phyloP scores from a whole-genome alignment of 2,329 filamentous ascomycete genomes.

The Hortaea werneckii region DNA sequence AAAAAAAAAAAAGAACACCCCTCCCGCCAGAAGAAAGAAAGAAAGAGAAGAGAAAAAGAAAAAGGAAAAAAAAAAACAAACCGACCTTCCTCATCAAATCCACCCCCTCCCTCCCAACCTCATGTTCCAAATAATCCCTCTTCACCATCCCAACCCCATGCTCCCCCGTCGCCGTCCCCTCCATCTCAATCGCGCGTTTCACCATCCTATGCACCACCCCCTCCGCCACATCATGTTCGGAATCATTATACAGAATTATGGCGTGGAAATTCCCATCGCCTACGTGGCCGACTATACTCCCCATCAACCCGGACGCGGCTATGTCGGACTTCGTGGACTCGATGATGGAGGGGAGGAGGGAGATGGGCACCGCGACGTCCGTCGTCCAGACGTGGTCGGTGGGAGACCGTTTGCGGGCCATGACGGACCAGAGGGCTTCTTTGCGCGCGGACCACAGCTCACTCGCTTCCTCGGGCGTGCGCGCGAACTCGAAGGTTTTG shows the following conservation, averaged over 20 bases:
- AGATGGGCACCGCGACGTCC: slow-evolving; percentile 70
- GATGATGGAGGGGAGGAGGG: slow-evolving; percentile 60
- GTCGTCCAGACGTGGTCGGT: slow-evolving; percentile 66
- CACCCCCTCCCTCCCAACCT: slow-evolving; percentile 63
- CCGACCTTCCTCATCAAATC: slow-evolving; percentile 71
- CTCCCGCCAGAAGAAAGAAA: too few species aligned
- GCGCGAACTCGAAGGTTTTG: slow-evolving; percentile 61
- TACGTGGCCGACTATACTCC: slow-evolving; percentile 61
- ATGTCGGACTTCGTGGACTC: slow-evolving; percentile 65
- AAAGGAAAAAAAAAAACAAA: slow-evolving; percentile 1
- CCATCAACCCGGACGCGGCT: slow-evolving; percentile 50
- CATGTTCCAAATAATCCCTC: slow-evolving; percentile 70
- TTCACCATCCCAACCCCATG: slow-evolving; percentile 79
- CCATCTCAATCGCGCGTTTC: slow-evolving; percentile 66
- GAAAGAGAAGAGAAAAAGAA: too few species aligned
- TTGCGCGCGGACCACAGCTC: slow-evolving; percentile 70
- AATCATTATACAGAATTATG: slow-evolving; percentile 56
- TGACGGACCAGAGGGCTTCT: slow-evolving; percentile 62
- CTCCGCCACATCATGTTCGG: slow-evolving; percentile 57
- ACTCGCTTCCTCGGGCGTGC: slow-evolving; percentile 51
- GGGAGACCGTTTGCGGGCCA: slow-evolving; percentile 51
- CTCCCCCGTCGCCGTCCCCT: slow-evolving; percentile 78
- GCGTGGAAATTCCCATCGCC: slow-evolving; percentile 68
- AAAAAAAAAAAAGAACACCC: too few species aligned
- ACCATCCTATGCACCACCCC: slow-evolving; percentile 73